These are phyloP conservation scores for Rostrohypoxylon terebratum DNA, from an alignment of 495 filamentous ascomycete genomes.

Conservation along the genomic window DNA sequence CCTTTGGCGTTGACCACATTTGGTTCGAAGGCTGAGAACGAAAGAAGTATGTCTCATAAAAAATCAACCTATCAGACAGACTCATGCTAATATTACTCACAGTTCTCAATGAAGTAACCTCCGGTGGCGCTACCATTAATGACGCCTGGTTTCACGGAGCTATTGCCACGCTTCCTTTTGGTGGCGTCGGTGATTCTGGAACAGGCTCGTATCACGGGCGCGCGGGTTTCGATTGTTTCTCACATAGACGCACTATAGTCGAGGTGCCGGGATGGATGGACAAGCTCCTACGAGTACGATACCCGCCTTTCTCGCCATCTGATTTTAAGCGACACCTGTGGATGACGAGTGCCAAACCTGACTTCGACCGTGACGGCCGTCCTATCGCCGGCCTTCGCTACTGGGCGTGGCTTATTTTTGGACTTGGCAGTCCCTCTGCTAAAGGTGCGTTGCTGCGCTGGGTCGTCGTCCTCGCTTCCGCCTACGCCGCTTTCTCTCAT, in stretches of 20 bases:
- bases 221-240: slow-evolving; percentile 86
- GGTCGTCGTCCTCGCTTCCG: slow-evolving; percentile 54
- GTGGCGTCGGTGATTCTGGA: slow-evolving; percentile 89
- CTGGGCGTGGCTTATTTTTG: slow-evolving; percentile 59
- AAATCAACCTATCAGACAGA: not conserved
- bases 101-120: slow-evolving; percentile 74
- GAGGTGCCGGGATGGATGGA: slow-evolving; percentile 87
- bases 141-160: slow-evolving; percentile 83
- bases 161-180: slow-evolving; percentile 83
- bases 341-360: slow-evolving; percentile 70
- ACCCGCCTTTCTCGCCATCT: slow-evolving; percentile 74
- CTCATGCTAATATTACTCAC: slow-evolving; percentile 13
- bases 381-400: slow-evolving; percentile 63
- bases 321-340: slow-evolving; percentile 68
- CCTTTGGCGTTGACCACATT: slow-evolving; percentile 88
- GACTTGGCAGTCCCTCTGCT: slow-evolving; percentile 58
- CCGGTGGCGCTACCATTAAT: slow-evolving; percentile 84
- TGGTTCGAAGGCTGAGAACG: slow-evolving; percentile 78
- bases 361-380: slow-evolving; percentile 84
- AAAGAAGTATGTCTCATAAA: slow-evolving; percentile 62
- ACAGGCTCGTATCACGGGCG: slow-evolving; percentile 86
- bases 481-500: slow-evolving; percentile 38
- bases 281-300: slow-evolving; percentile 75
- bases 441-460: slow-evolving; percentile 65
- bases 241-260: slow-evolving; percentile 79